Evolutionary conservation across 2,329 filamentous ascomycete species (phyloP).

Genomic region (Phialocephala subalpina): DNA sequence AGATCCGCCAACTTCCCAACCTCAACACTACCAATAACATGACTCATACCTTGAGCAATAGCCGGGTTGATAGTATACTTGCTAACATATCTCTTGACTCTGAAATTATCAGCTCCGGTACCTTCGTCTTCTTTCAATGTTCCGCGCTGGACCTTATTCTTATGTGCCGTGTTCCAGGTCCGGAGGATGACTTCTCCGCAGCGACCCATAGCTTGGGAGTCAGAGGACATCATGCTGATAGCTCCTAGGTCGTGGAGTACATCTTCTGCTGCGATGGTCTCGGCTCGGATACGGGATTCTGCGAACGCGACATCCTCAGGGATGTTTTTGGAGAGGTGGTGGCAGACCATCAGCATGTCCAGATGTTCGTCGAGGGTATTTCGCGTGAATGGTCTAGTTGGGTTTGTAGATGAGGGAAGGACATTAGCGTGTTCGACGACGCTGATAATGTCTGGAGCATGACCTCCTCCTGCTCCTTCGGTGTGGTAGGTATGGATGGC

Average conservation of each 20-base stretch:
- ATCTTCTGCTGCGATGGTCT: conserved; percentile 97
- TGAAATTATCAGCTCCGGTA: conserved; percentile 85
- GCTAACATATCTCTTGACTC: conserved; percentile 90
- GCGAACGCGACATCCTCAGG: conserved; percentile 96
- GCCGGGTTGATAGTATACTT: conserved; percentile 98
- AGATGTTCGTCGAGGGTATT: conserved; percentile 97
- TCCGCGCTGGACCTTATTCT: conserved; percentile 91
- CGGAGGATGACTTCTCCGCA: conserved; percentile 92
- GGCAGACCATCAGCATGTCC: conserved; percentile 98
- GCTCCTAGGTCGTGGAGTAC: conserved; percentile 94
- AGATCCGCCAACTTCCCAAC: conserved; percentile 90
- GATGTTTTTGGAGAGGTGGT: conserved; percentile 91
- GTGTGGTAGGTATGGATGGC: conserved; percentile 98
- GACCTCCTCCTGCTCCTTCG: conserved; percentile 92
- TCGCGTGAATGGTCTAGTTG: conserved; percentile 86
- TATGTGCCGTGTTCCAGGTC: conserved; percentile 97
- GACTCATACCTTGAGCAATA: conserved; percentile 87
- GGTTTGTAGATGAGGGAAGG: conserved; percentile 89
- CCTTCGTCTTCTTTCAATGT: conserved; percentile 78
- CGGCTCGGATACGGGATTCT: conserved; percentile 90
- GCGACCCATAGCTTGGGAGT: conserved; percentile 96
- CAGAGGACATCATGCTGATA: conserved; percentile 97
- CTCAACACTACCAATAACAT: conserved; percentile 87
- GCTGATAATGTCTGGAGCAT: conserved; percentile 94
- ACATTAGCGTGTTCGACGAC: conserved; percentile 92